Evolutionary conservation across 495 filamentous ascomycete genomes (phyloP), one percentile per base, ranked within the genome.

Genomic region (Melanomma pulvis-pyrius): DNA sequence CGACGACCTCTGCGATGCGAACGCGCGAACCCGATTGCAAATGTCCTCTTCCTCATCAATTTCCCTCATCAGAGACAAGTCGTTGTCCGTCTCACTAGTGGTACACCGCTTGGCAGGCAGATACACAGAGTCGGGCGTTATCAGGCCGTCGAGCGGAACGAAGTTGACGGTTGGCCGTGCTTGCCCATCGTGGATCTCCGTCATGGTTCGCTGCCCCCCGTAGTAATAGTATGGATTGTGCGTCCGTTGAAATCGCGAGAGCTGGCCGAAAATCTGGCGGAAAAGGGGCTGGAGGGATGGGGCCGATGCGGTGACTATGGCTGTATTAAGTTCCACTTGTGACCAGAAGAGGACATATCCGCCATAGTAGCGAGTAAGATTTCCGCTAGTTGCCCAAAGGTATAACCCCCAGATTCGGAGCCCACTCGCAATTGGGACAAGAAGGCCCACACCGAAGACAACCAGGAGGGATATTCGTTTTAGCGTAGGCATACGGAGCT

Each of bases 261-360:
- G 30, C n/a, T 47, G 29, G 41, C 65, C 59, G n/a, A 68, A 63
- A 8, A 68, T 6, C 6, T 21, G 21, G 21, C 46, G 64, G 53
- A 78, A 54, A 19, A 78, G 64, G 0, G 73, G 74, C 28, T 75
- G 73, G 15, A 78, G 61, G 19, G 73, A 75, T 46, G 74, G 73
- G 22, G 76, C 59, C 53, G 81, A 82, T 15, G 79, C 80, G 65
- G 78, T 82, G 19, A 82, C 69, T 11, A 83, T 76, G 21, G 78
- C 80, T 0, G 74, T 73, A 70, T 80, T 79, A 65, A 74, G 75
- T 72, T 84, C 82, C 47, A 81, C 70, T 2, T 77, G 71, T 47
- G 74, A 76, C 81, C 81, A 84, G 68, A 79, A 77, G 21, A 79
- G 70, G 13, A 79, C 74, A 26, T 74, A 73, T 1, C 72, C 74